These are phyloP conservation scores for Echium plantagineum DNA, from an alignment of 257 asterid species.

Conservation along the genomic window DNA sequence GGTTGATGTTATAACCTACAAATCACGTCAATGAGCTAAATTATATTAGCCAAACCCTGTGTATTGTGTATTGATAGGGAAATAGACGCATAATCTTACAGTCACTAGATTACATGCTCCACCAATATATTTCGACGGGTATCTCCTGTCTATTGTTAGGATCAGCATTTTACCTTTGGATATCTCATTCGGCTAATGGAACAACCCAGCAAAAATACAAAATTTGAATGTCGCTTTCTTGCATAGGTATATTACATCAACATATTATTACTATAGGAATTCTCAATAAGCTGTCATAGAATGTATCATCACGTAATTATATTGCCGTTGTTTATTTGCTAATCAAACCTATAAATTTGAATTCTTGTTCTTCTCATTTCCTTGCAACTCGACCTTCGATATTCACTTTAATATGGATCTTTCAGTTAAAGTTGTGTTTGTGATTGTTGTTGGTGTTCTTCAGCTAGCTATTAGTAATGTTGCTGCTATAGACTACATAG, in stretches of 20 bases:
- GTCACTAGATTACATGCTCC: too few relatives aligned
- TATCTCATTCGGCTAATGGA: neutral
- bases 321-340: neutral
- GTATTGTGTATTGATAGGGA: too few relatives aligned
- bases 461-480: neutral
- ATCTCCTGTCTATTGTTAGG: too few relatives aligned
- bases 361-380: neutral
- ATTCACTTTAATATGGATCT: neutral
- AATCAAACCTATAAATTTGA: neutral
- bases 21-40: too few relatives aligned
- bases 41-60: too few relatives aligned
- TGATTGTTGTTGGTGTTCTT: neutral
- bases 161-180: neutral
- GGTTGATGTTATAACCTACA: too few relatives aligned
- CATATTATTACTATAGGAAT: neutral
- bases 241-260: too few relatives aligned
- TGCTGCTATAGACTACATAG: neutral
- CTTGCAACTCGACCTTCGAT: neutral
- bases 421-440: neutral
- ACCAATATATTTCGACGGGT: too few relatives aligned
- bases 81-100: too few relatives aligned
- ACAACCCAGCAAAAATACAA: too few relatives aligned
- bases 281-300: neutral
- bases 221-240: too few relatives aligned
- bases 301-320: neutral